Conservation (phyloP, 2,329 filamentous ascomycete species). For the Penicillium sp. region DNA sequence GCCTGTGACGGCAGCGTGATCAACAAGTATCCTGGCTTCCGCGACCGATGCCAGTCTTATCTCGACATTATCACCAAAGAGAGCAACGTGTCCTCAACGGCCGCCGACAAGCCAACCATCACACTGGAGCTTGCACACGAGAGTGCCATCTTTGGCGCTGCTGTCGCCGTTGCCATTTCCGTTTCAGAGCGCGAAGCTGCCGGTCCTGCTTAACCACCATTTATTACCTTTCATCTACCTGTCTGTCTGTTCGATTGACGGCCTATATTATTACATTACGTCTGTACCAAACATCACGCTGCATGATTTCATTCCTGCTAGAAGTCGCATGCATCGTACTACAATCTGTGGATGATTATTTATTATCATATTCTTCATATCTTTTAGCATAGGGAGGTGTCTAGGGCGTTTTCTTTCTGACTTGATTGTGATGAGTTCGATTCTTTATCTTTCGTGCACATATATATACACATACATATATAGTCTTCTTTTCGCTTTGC, state of each 20-base stretch:
- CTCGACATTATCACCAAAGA: constrained; percentile 38
- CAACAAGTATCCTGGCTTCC: constrained; percentile 49
- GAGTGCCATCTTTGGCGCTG: constrained; percentile 44
- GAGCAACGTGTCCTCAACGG: constrained; percentile 17
- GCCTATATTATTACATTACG: background rate
- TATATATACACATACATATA: background rate
- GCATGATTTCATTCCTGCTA: background rate
- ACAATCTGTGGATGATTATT: constrained; percentile 11
- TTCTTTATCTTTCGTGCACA: constrained; percentile 8
- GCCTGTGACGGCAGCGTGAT: constrained; percentile 53
- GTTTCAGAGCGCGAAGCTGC: constrained; percentile 25
- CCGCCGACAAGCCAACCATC: constrained; percentile 25
- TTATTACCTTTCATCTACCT: background rate
- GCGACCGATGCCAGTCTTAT: constrained; percentile 40
- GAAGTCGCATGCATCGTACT: background rate
- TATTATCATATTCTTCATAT: constrained; percentile 7
- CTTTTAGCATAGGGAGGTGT: constrained; percentile 15
- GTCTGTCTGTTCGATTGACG: background rate
- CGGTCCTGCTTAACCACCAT: background rate
- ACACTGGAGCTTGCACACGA: constrained; percentile 41
- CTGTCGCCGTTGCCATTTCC: constrained; percentile 45
- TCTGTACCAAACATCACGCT: background rate
- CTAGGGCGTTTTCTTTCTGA: constrained; percentile 2
- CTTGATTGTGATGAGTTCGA: constrained; percentile 5
- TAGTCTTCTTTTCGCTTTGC: constrained; percentile 10